Conservation (phyloP, 176 grass and related monocot species). For the Aegilops bicornis region DNA sequence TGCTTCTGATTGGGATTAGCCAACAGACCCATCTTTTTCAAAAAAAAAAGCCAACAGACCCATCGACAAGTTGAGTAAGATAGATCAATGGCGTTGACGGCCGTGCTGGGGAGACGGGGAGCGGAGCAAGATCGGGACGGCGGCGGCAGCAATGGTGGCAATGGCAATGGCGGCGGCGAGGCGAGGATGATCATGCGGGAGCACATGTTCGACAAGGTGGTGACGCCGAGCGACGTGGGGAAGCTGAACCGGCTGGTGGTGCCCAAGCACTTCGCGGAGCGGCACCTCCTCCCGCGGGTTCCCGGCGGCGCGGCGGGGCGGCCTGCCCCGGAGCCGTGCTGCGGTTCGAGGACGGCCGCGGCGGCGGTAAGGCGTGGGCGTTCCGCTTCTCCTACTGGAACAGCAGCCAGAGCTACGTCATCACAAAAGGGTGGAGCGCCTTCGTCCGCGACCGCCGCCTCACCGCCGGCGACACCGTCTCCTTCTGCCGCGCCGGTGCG, state of each 20-base stretch:
- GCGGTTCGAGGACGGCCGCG: slow-evolving; percentile 44
- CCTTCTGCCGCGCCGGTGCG: slow-evolving; percentile 43
- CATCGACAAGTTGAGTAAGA: not conserved
- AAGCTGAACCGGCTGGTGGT: slow-evolving; percentile 93
- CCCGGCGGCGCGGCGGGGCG: slow-evolving; percentile 2
- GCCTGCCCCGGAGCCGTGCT: slow-evolving; percentile 36
- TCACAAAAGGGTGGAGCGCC: slow-evolving; percentile 95
- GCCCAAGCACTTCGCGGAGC: slow-evolving; percentile 60
- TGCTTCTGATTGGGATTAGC: not conserved
- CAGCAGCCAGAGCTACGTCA: slow-evolving; percentile 99
- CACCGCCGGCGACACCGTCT: not conserved
- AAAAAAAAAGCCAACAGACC: not conserved
- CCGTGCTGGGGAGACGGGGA: not conserved
- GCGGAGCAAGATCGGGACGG: not conserved
- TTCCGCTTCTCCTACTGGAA: slow-evolving; percentile 99
- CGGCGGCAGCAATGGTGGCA: not conserved
- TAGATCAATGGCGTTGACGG: not conserved
- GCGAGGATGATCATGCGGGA: slow-evolving; percentile 29
- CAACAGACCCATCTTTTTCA: not conserved
- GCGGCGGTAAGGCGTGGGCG: not conserved
- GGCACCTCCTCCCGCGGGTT: slow-evolving; percentile 36
- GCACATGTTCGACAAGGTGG: slow-evolving; percentile 99
- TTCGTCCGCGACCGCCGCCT: slow-evolving; percentile 42
- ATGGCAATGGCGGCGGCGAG: not conserved
- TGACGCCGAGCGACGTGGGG: slow-evolving; percentile 96